These are phyloP conservation scores for Calonectria leucothoes DNA, from an alignment of 2,329 filamentous ascomycete genomes.

Conservation along the genomic window DNA sequence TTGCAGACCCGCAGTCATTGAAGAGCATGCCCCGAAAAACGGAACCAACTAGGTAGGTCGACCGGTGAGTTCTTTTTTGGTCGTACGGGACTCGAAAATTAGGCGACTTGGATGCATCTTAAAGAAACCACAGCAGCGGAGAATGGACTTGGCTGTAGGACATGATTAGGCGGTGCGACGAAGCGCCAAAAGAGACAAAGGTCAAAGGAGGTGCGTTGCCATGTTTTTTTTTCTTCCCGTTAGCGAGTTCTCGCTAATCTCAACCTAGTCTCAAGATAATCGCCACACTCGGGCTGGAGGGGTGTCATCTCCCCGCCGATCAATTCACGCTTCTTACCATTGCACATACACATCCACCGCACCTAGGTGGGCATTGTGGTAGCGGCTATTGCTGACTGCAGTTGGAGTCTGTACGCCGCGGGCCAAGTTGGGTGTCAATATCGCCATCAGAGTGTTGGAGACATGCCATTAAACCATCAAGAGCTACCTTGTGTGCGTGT, in stretches of 20 bases:
- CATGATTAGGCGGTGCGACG: conserved; percentile 26
- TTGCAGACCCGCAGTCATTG: conserved; percentile 29
- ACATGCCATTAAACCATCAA: background rate
- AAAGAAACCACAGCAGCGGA: conserved; percentile 24
- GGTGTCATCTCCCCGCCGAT: conserved; percentile 33
- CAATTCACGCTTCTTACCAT: conserved; percentile 29
- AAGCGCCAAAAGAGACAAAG: conserved; percentile 16
- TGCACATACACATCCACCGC: conserved; percentile 19
- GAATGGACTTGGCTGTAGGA: conserved; percentile 33
- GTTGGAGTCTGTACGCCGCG: conserved; percentile 28
- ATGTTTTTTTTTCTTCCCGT: background rate
- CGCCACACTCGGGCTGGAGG: conserved; percentile 31
- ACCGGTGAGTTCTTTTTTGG: conserved; percentile 25
- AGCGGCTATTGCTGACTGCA: conserved; percentile 30
- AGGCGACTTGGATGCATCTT: background rate
- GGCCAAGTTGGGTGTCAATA: conserved; percentile 19
- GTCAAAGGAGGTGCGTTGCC: conserved; percentile 18
- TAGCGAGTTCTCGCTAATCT: background rate
- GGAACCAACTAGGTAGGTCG: conserved; percentile 37
- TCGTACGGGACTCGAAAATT: background rate
- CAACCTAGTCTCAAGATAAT: conserved; percentile 28
- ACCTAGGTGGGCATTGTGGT: conserved; percentile 31
- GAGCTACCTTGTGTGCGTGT: conserved; percentile 4
- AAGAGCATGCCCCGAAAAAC: conserved; percentile 31
- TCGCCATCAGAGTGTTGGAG: conserved; percentile 18